Base-by-base conservation (phyloP, 495 filamentous ascomycete genomes). In the Annulohypoxylon moriforme region DNA sequence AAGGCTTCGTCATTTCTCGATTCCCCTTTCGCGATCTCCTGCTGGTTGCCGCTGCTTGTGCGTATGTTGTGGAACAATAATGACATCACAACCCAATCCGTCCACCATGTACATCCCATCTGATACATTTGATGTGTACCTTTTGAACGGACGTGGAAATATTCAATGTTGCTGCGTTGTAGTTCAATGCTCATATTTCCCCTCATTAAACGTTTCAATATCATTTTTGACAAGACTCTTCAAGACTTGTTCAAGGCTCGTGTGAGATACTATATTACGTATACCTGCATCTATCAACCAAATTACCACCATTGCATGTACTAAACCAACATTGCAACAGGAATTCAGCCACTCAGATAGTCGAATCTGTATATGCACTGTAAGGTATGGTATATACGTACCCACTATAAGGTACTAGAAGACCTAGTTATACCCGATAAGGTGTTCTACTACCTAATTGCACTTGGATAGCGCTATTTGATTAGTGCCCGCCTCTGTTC, bases 1-100 rank as follows among this genome's bases (percentile, higher is more conserved):
- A 27, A 63, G 14, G 46, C 56, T 44, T 69, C 52, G 71, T 73
- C 71, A 73, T 73, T 69, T 73, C 57, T 73, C 66, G 50, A 73
- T 67, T 69, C 47, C 24, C 38, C 47, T 49, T 66, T 61, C 47
- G 36, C 57, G 60, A 73, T 73, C 70, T 64, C 60, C 55, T 62
- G 46, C 70, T 62, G 55, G 20, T 65, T 57, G 60, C 70, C 66
- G 70, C 25, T 52, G 14, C 38, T 42, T 60, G 22, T 60, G 56
- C 42, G 49, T 57, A 69, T 69, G 66, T 22, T 36, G 70, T 73
- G 70, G 44, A 73, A 73, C 64, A 24, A 3, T 29, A 25, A 58
- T 73, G 61, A 73, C 71, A 73, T 73, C 71, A 73, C 61, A 38
- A n/a, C 6, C 34, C 10, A 47, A 63, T 63, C 25, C 24, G 47